These are phyloP conservation scores for Diaporthe helianthi DNA, from an alignment of 2,329 filamentous ascomycete genomes.

Conservation along the genomic window DNA sequence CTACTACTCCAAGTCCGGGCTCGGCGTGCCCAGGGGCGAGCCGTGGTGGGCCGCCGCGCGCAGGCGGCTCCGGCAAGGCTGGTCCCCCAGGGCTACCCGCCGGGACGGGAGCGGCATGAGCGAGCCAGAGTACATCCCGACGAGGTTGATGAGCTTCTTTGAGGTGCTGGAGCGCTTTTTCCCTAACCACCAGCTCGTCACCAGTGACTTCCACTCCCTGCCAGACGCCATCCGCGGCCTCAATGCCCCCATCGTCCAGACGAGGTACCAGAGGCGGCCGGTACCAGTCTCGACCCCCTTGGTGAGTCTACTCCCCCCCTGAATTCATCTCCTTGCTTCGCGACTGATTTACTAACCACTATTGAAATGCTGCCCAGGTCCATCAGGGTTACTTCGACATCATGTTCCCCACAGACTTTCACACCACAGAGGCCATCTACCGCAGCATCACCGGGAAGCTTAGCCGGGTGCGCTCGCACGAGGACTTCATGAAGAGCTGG, in stretches of 20 bases:
- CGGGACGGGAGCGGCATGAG: conserved; percentile 74
- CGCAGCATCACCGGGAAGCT: conserved; percentile 91
- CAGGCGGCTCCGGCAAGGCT: conserved; percentile 8
- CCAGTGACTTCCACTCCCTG: conserved; percentile 88
- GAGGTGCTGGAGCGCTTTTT: conserved; percentile 88
- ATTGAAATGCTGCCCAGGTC: conserved; percentile 64
- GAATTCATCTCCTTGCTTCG: neutral
- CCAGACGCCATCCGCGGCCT: conserved; percentile 83
- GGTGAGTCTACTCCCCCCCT: conserved; percentile 56
- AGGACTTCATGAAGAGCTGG: conserved; percentile 90
- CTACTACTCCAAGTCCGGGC: conserved; percentile 49
- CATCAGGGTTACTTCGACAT: conserved; percentile 99
- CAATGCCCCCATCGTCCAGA: conserved; percentile 96
- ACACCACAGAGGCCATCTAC: conserved; percentile 89
- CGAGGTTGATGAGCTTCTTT: conserved; percentile 95
- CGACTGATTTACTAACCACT: neutral
- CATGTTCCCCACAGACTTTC: conserved; percentile 95
- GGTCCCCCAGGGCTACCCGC: conserved; percentile 52
- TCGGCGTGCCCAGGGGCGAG: conserved; percentile 30
- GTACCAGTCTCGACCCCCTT: conserved; percentile 90
- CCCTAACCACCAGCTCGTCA: conserved; percentile 85
- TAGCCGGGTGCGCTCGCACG: conserved; percentile 83
- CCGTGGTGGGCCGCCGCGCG: conserved; percentile 16
- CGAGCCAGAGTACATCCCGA: conserved; percentile 90
- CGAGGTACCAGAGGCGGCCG: conserved; percentile 83